Evolutionary conservation across 1,284 basidiomycete genomes (phyloP).

Genomic region (Puccinia triticina): DNA sequence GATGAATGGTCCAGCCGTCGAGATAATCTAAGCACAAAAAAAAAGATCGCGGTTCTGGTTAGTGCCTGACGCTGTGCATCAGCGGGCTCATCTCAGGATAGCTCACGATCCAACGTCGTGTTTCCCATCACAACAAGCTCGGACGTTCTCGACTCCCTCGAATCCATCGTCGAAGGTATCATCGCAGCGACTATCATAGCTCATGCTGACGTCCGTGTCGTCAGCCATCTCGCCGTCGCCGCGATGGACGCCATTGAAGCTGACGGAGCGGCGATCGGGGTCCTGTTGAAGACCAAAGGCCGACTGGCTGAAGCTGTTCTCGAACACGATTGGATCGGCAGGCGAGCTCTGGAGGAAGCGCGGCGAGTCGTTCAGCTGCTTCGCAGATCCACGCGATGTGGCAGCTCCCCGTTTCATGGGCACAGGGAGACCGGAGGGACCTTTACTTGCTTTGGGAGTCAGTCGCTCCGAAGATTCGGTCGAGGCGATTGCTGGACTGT

Average conservation of each 20-base stretch:
- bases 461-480: conserved; percentile 32
- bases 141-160: conserved; percentile 90
- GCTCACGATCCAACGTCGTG: conserved; percentile 67
- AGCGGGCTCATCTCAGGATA: conserved; percentile 30
- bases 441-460: conserved; percentile 50
- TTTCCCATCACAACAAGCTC: conserved; percentile 85
- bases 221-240: conserved; percentile 69
- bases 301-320: conserved; percentile 53
- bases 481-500: conserved; percentile 27
- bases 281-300: conserved; percentile 52
- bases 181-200: conserved; percentile 62
- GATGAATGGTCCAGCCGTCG: conserved; percentile 33
- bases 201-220: conserved; percentile 58
- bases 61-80: conserved; percentile 32
- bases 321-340: background rate
- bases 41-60: background rate
- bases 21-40: conserved; percentile 31
- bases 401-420: conserved; percentile 35
- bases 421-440: conserved; percentile 52
- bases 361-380: background rate
- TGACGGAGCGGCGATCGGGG: conserved; percentile 63
- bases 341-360: background rate
- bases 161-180: conserved; percentile 75
- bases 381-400: conserved; percentile 35
- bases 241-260: conserved; percentile 56